Evolutionary conservation across 2,329 filamentous ascomycete species (phyloP).

Genomic region (Fusarium bactridioides): DNA sequence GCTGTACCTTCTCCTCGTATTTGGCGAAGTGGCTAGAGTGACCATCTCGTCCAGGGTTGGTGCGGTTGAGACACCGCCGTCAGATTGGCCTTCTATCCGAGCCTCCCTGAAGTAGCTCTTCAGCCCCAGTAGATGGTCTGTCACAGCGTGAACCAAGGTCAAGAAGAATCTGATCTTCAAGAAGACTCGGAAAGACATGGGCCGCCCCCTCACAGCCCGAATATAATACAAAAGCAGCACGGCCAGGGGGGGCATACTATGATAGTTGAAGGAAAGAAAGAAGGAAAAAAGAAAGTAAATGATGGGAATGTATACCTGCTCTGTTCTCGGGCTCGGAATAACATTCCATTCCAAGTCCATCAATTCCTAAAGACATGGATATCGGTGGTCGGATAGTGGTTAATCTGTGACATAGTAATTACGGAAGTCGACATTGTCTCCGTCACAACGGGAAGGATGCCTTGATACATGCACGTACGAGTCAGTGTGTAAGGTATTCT

Average conservation of each 20-base stretch:
- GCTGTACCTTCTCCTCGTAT: neutral
- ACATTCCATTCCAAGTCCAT: neutral
- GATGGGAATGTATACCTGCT: neutral
- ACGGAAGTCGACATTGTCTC: neutral
- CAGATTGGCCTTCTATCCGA: neutral
- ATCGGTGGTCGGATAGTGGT: no score
- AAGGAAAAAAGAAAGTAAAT: no score
- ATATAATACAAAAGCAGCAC: neutral
- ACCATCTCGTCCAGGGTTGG: neutral
- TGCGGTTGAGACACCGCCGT: neutral
- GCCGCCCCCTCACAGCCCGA: neutral
- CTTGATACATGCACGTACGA: neutral
- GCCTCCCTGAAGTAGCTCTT: neutral
- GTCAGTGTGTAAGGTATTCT: neutral
- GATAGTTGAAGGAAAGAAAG: neutral
- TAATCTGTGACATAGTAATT: neutral
- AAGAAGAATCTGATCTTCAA: neutral
- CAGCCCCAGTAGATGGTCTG: neutral
- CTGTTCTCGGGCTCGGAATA: neutral
- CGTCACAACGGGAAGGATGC: neutral
- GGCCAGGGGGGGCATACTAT: neutral
- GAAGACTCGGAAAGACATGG: neutral
- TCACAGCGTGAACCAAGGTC: fast-evolving
- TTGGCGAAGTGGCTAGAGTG: neutral
- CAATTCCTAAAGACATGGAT: neutral